Evolutionary conservation across 768 basidiomycete species (phyloP).

Genomic region (Piloderma croceum): DNA sequence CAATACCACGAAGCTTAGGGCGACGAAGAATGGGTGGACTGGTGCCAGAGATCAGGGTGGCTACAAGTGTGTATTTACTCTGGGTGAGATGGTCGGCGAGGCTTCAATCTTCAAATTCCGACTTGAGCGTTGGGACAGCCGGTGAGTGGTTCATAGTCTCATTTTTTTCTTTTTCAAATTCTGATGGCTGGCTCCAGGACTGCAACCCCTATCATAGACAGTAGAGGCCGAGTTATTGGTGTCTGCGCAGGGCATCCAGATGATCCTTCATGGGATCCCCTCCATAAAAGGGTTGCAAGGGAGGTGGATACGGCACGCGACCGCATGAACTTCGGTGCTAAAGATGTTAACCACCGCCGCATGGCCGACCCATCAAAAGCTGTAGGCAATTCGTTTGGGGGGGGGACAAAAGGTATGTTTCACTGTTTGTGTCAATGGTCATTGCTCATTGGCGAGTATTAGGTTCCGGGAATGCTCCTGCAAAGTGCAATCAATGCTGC

Average conservation of each 20-base stretch:
- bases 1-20: background rate
- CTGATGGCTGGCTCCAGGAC: background rate
- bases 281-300: background rate
- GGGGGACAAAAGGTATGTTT: background rate
- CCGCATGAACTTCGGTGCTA: background rate
- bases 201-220: background rate
- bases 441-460: too few species aligned
- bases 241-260: background rate
- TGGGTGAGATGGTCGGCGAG: background rate
- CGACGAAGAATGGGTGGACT: background rate
- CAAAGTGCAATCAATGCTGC: too few species aligned
- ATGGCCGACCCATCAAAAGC: background rate
- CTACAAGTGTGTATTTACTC: background rate
- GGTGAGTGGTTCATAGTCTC: background rate
- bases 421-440: background rate
- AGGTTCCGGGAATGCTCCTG: too few species aligned
- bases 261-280: background rate
- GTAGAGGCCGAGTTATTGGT: background rate
- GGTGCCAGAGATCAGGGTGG: background rate
- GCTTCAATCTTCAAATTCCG: background rate
- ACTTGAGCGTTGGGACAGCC: background rate
- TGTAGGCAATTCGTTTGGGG: conserved; percentile 3
- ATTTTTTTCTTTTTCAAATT: background rate
- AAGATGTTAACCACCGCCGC: conserved; percentile 1
- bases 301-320: background rate